Evolutionary conservation across 371 early-diverging fungal genomes (phyloP).

Genomic region (Dichotomocladium elegans): DNA sequence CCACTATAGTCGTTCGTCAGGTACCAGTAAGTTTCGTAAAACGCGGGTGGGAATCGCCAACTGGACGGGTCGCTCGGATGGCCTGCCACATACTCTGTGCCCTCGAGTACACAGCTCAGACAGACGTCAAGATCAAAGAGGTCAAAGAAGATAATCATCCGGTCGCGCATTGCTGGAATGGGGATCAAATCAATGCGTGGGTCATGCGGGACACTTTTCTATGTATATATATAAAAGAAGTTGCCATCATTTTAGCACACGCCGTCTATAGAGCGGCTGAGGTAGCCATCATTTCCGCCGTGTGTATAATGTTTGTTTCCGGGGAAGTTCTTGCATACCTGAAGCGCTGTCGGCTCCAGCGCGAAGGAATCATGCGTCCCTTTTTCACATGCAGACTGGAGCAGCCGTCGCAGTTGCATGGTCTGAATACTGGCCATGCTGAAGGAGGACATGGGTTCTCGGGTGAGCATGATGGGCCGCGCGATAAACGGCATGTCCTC

Average conservation of each 20-base stretch:
- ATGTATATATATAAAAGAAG: too few relatives aligned
- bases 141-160: constrained; percentile 56
- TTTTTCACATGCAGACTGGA: constrained; percentile 24
- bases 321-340: constrained; percentile 24
- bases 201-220: constrained; percentile 52
- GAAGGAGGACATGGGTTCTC: constrained; percentile 13
- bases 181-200: constrained; percentile 57
- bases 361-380: constrained; percentile 21
- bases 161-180: constrained; percentile 50
- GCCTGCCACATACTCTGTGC: constrained; percentile 39
- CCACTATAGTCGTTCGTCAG: constrained; percentile 33
- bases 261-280: too few relatives aligned
- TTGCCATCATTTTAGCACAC: too few relatives aligned
- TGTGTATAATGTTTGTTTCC: background rate
- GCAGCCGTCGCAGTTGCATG: constrained; percentile 27
- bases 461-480: constrained; percentile 8
- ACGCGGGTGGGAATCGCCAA: constrained; percentile 50
- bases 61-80: constrained; percentile 60
- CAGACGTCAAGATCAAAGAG: constrained; percentile 52
- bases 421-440: constrained; percentile 36
- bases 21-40: constrained; percentile 54
- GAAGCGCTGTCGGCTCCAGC: constrained; percentile 28
- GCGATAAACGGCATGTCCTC: background rate
- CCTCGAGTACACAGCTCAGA: constrained; percentile 41
- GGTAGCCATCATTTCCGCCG: too few relatives aligned